Base-by-base conservation (phyloP, 2,329 filamentous ascomycete species). In the Cordyceps pruinosa region DNA sequence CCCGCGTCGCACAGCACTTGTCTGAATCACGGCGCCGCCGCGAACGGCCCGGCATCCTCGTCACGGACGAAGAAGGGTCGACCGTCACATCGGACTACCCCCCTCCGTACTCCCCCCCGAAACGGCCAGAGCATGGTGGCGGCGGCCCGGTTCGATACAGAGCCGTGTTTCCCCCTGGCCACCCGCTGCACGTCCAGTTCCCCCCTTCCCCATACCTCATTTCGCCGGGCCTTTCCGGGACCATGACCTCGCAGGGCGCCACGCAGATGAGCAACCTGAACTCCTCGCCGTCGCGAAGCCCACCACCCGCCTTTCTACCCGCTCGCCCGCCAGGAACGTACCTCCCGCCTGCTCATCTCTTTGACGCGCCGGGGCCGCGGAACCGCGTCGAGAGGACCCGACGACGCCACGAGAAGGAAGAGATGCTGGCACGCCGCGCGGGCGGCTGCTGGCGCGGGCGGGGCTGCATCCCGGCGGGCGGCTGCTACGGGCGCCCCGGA, bases 361-460 rank as follows among this genome's bases (percentile, higher is more conserved):
- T 68, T 48, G 67, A 69, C 13, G 73, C 74, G 4, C 64, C 68
- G 32, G 78, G 72, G 39, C 70, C 66, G 34, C 70, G 69, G 30
- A 72, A 77, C 58, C 77, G 70, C 62, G 72, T 69, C 58, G 86
- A 80, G 67, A 76, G 74, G 44, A 75, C 75, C 65, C 79, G 77
- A 58, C 78, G 75, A 59, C 80, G 76, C 21, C 78, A 80, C 58
- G 85, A 89, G 66, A 87, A 86, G 59, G 85, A 89, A 68, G 86
- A 89, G 41, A 76, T 75, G 2, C 64, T 80, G 19, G 83, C 81
- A 1, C 77, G 75, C 49, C 83, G 79, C 61, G 68, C 76, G 1
- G 84, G 85, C 2, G 80, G 82, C 4, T 75, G 83, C 42, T 89
- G 86, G 84, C 80, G 82, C 64, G 85, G 85, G 2, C 78, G 86